Percentiles rank a stretch among this genome's conserved stretches.
Conservation (phyloP, 2,329 filamentous ascomycete species). For the Neonectria punicea region DNA sequence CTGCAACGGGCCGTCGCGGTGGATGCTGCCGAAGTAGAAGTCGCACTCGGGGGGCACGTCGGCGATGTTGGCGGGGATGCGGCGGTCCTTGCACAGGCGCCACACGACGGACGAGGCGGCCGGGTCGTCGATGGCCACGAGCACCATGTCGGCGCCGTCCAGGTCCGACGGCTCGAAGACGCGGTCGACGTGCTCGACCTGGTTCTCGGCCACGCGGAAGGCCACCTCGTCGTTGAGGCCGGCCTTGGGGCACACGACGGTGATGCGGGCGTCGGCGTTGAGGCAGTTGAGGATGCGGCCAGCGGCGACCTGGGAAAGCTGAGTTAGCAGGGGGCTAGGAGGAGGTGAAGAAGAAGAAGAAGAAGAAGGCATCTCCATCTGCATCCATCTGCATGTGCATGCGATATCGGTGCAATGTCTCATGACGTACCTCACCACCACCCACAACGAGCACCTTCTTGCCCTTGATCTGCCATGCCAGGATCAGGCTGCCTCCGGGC, state of each 20-base stretch:
- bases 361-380: background rate
- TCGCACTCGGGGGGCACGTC: conserved; percentile 97
- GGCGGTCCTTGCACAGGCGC: conserved; percentile 88
- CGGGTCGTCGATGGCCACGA: conserved; percentile 93
- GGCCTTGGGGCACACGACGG: conserved; percentile 80
- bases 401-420: background rate
- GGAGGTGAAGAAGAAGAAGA: no score
- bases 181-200: conserved; percentile 84
- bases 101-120: conserved; percentile 90
- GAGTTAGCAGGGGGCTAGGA: background rate
- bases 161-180: conserved; percentile 89
- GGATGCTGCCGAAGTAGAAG: conserved; percentile 97
- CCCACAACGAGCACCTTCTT: conserved; percentile 93
- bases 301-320: conserved; percentile 79
- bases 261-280: conserved; percentile 92
- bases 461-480: conserved; percentile 94
- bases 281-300: conserved; percentile 93
- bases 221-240: conserved; percentile 91
- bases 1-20: conserved; percentile 94
- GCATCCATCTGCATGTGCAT: background rate
- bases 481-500: conserved; percentile 89
- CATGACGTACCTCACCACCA: conserved; percentile 82
- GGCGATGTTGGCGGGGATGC: conserved; percentile 92
- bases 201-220: conserved; percentile 77
- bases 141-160: conserved; percentile 84